phyloP scores from a whole-genome alignment of 371 early-diverging fungal species.

The Mucor velutinosus region DNA sequence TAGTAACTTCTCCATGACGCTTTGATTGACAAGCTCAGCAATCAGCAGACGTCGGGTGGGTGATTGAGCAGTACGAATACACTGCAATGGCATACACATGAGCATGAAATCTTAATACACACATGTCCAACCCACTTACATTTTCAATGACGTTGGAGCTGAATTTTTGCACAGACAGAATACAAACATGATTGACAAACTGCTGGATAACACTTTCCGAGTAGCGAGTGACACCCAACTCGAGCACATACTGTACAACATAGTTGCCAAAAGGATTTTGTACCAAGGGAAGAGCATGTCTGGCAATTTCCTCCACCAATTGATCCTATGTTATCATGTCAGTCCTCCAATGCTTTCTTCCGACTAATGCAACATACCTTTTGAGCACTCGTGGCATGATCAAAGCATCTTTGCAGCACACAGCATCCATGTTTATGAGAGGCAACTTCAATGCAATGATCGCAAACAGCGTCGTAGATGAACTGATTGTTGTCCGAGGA shows the following conservation, averaged over 20 bases:
- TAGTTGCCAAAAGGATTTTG: conserved; percentile 98
- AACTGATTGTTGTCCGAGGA: conserved; percentile 81
- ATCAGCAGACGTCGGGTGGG: conserved; percentile 71
- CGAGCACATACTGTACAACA: conserved; percentile 96
- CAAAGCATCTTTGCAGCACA: conserved; percentile 96
- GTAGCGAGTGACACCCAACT: conserved; percentile 69
- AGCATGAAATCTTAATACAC: neutral
- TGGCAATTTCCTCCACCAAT: conserved; percentile 76
- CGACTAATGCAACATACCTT: conserved; percentile 32
- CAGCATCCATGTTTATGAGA: conserved; percentile 98
- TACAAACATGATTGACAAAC: conserved; percentile 77
- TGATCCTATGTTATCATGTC: conserved; percentile 36
- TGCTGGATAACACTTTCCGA: conserved; percentile 73
- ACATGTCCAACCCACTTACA: conserved; percentile 26
- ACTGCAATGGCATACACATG: conserved; percentile 31
- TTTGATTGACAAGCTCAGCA: conserved; percentile 70
- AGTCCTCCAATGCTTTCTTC: too few species aligned
- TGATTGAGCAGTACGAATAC: conserved; percentile 80
- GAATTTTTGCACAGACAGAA: conserved; percentile 87
- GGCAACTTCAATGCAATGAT: conserved; percentile 85
- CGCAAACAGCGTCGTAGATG: conserved; percentile 85
- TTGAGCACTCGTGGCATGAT: conserved; percentile 75
- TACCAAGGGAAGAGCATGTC: conserved; percentile 79
- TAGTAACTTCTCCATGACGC: conserved; percentile 72
- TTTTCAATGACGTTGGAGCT: conserved; percentile 94